These are phyloP conservation scores for Rhododendron simsii DNA, from an alignment of 148 eudicot genomes.

Conservation along the genomic window DNA sequence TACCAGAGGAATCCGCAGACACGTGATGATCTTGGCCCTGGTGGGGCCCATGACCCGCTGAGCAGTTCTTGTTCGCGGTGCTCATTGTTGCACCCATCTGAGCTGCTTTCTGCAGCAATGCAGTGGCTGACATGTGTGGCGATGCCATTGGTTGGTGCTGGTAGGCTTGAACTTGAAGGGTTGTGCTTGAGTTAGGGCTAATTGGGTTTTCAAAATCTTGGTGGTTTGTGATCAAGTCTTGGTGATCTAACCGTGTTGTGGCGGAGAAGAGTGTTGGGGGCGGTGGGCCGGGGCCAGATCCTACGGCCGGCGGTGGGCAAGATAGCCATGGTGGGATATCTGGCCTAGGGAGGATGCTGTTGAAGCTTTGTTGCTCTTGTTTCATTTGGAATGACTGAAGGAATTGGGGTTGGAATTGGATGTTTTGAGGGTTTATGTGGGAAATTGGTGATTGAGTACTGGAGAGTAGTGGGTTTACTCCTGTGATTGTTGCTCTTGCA, in stretches of 20 bases:
- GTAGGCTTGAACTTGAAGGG: constrained; percentile 6
- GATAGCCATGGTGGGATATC: constrained; percentile 64
- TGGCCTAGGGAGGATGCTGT: constrained; percentile 1
- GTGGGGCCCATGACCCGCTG: constrained; percentile 22
- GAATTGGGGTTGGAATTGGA: constrained; percentile 23
- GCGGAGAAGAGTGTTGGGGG: constrained; percentile 22
- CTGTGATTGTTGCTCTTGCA: constrained; percentile 49
- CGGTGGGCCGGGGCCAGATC: constrained; percentile 21
- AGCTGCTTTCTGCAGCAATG: constrained; percentile 88
- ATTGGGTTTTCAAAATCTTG: constrained; percentile 15
- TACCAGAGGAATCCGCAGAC: constrained; percentile 25
- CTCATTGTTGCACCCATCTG: constrained; percentile 80
- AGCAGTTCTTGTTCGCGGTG: constrained; percentile 15
- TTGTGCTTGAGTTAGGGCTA: constrained; percentile 32
- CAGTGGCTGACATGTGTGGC: constrained; percentile 83
- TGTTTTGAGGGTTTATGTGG: constrained; percentile 23
- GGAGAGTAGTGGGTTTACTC: constrained; percentile 29
- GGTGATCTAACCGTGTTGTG: constrained; percentile 14
- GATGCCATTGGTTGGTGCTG: constrained; percentile 11
- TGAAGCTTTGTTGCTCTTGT: constrained; percentile 48
- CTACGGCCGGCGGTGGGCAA: background rate
- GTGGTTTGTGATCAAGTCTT: background rate
- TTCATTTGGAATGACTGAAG: constrained; percentile 26
- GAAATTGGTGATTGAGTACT: constrained; percentile 10
- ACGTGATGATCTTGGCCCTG: constrained; percentile 42